A percentile compares a stretch with the other conserved stretches of the same genome.
Evolutionary conservation across 495 filamentous ascomycete genomes (phyloP).

Genomic region (Penicillium antarcticum): DNA sequence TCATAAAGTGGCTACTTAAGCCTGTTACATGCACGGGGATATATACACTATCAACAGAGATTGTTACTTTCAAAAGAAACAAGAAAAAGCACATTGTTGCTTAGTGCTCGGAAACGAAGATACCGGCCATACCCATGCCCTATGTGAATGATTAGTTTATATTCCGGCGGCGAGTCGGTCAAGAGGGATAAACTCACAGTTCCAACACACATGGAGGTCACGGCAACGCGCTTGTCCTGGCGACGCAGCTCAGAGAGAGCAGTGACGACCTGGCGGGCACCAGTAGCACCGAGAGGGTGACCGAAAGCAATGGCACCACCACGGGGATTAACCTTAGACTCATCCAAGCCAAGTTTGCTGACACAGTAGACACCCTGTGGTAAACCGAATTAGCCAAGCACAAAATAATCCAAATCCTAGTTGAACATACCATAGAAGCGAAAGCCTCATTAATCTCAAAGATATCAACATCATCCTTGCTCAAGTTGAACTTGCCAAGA

Average conservation of each 20-base stretch:
- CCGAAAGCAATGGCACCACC: constrained; percentile 81
- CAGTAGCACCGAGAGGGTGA: constrained; percentile 78
- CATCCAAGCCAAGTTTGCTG: constrained; percentile 70
- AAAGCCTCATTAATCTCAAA: constrained; percentile 97
- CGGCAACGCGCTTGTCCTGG: constrained; percentile 72
- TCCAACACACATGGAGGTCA: constrained; percentile 87
- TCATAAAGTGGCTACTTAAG: too few species aligned
- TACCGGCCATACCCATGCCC: constrained; percentile 55
- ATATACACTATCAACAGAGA: neutral
- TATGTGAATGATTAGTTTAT: constrained; percentile 20
- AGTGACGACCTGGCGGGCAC: constrained; percentile 79
- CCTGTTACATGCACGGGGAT: neutral
- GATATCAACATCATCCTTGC: constrained; percentile 78
- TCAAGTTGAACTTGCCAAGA: constrained; percentile 70
- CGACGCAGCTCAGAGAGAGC: constrained; percentile 73
- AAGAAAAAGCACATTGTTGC: neutral
- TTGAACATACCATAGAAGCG: constrained; percentile 72
- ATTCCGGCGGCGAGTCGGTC: neutral
- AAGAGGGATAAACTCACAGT: constrained; percentile 47
- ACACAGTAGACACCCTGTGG: constrained; percentile 74
- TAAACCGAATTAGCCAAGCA: constrained; percentile 5
- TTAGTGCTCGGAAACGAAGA: constrained; percentile 52
- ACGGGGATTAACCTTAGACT: constrained; percentile 82
- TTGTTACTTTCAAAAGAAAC: neutral
- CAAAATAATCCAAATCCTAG: neutral